phyloP scores from a whole-genome alignment of 768 basidiomycete genomes.

The Fibroporia radiculosa region DNA sequence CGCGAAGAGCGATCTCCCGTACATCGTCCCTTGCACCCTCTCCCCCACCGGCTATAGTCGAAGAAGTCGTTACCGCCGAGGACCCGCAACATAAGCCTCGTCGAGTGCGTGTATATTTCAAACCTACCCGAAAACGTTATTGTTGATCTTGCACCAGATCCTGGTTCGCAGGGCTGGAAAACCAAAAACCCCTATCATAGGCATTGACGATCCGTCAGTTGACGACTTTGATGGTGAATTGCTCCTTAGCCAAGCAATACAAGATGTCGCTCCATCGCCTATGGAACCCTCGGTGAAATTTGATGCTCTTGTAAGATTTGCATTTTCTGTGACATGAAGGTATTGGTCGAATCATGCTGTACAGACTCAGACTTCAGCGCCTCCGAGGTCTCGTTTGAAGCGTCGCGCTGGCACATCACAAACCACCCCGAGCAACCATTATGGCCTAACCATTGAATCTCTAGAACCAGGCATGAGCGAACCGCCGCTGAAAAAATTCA shows the following conservation, averaged over 20 bases:
- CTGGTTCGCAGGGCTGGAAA: constrained; percentile 37
- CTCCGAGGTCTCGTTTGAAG: constrained; percentile 32
- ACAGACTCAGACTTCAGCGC: neutral
- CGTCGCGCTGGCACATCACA: constrained; percentile 38
- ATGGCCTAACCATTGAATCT: constrained; percentile 14
- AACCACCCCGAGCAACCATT: constrained; percentile 15
- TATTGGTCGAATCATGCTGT: too few relatives aligned
- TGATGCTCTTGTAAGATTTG: neutral
- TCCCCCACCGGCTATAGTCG: constrained; percentile 12
- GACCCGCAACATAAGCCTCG: constrained; percentile 16
- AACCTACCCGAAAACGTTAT: constrained; percentile 19
- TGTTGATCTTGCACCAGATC: constrained; percentile 20
- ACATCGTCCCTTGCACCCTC: constrained; percentile 33
- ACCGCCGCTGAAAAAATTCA: constrained; percentile 64
- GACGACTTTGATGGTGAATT: constrained; percentile 20
- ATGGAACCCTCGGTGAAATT: neutral
- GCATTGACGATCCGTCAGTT: constrained; percentile 37
- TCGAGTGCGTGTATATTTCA: constrained; percentile 12
- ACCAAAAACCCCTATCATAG: constrained; percentile 31
- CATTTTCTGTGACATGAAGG: neutral
- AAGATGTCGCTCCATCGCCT: too few relatives aligned
- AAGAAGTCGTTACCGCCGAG: neutral
- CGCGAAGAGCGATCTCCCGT: constrained; percentile 33
- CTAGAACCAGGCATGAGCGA: constrained; percentile 29
- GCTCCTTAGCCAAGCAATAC: too few relatives aligned